Evolutionary conservation across 2,329 filamentous ascomycete species (phyloP).

Genomic region (Xylaria sp.): DNA sequence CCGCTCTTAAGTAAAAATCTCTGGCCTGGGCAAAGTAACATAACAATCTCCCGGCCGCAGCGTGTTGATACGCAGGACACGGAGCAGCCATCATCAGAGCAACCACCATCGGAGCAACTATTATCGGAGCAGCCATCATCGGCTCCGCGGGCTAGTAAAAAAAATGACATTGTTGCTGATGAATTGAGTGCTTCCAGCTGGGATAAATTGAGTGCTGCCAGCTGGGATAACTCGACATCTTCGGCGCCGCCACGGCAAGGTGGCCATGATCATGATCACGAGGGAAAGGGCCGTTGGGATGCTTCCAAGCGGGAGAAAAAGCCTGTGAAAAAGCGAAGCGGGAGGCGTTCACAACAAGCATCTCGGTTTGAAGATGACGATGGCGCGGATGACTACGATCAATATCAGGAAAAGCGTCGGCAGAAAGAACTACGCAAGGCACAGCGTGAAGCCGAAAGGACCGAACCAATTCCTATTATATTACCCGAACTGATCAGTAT

Average conservation of each 20-base stretch:
- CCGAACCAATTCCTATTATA: constrained; percentile 69
- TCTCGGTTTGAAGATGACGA: constrained; percentile 38
- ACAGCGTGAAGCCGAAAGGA: constrained; percentile 51
- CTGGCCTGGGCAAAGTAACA: neutral
- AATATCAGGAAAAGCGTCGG: constrained; percentile 57
- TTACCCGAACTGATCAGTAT: constrained; percentile 93
- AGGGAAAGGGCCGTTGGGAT: constrained; percentile 22
- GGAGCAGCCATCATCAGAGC: neutral
- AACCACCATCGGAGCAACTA: neutral
- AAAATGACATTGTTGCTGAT: neutral
- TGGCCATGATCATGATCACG: constrained; percentile 13
- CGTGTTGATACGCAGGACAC: neutral
- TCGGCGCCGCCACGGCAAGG: neutral
- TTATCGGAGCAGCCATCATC: neutral
- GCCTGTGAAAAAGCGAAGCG: constrained; percentile 24
- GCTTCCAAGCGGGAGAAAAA: constrained; percentile 23
- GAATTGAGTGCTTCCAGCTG: neutral
- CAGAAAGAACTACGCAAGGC: constrained; percentile 56
- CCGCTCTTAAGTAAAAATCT: neutral
- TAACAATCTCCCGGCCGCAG: neutral
- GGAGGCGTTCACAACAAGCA: constrained; percentile 33
- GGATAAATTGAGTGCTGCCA: neutral
- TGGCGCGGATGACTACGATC: constrained; percentile 49
- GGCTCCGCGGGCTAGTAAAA: neutral
- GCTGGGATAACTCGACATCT: neutral